A percentile compares a stretch with the other conserved stretches of the same genome.
Evolutionary conservation across 495 filamentous ascomycete genomes (phyloP).

Genomic region (Parachaetomium inaequale): DNA sequence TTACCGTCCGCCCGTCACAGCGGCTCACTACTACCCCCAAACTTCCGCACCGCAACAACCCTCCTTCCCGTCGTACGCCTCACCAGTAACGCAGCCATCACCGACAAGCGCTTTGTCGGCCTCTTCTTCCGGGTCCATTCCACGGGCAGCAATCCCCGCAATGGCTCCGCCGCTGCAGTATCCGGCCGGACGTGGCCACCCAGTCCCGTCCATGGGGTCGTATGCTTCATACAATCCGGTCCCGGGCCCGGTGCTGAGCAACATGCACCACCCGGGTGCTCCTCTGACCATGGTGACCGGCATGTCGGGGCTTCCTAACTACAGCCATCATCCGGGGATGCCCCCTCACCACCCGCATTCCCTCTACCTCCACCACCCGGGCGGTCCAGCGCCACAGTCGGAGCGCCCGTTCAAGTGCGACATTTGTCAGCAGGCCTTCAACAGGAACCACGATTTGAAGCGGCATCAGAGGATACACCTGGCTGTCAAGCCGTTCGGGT

Average conservation of each 20-base stretch:
- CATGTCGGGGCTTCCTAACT: slow-evolving; percentile 45
- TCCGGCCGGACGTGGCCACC: slow-evolving; percentile 29
- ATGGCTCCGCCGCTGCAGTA: slow-evolving; percentile 30
- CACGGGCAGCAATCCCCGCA: slow-evolving; percentile 44
- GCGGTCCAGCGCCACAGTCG: slow-evolving; percentile 30
- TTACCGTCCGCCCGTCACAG: slow-evolving; percentile 57
- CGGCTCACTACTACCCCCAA: slow-evolving; percentile 51
- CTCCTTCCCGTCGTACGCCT: slow-evolving; percentile 51
- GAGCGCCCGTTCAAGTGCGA: slow-evolving; percentile 86
- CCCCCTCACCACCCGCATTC: slow-evolving; percentile 35
- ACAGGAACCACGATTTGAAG: slow-evolving; percentile 95
- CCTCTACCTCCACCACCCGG: slow-evolving; percentile 32
- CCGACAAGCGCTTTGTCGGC: slow-evolving; percentile 13
- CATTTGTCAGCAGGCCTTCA: slow-evolving; percentile 88
- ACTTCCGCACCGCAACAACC: slow-evolving; percentile 62
- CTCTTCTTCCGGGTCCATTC: slow-evolving; percentile 12
- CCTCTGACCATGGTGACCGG: slow-evolving; percentile 66
- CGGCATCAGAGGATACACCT: slow-evolving; percentile 93
- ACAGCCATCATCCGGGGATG: slow-evolving; percentile 52
- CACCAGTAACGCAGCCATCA: slow-evolving; percentile 38
- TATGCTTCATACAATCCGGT: slow-evolving; percentile 18
- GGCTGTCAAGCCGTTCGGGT: slow-evolving; percentile 93
- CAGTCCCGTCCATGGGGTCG: slow-evolving; percentile 18
- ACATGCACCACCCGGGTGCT: slow-evolving; percentile 69
- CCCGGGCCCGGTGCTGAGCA: slow-evolving; percentile 71